Evolutionary conservation across 306 rosid species (phyloP), one percentile per base, ranked within the genome.

Genomic region (Leucaena leucocephala): DNA sequence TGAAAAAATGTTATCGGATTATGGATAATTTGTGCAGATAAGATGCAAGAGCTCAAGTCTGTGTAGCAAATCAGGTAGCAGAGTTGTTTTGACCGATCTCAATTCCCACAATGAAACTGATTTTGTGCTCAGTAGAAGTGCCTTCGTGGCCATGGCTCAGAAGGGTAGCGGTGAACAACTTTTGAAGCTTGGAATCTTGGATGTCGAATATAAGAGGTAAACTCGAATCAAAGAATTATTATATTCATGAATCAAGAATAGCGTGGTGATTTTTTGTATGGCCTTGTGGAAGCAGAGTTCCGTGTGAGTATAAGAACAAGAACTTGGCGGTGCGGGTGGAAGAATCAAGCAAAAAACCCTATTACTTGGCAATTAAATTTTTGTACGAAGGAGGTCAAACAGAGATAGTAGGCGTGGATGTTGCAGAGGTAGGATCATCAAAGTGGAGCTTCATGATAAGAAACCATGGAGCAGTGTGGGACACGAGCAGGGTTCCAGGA

Each of bases 371-470:
- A 19, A 73, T 95, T 38, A 90, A 85, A 83, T 78, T 95, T 71
- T 79, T 95, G 82, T 91, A 89, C 64, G 93, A 95, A 87, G 99
- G 99, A 5, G 99, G 99, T 78, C 99, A 95, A 87, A 95, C 99
- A 2, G 99, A 93, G 84, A 91, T 95, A 15, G 99, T 86, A 0
- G 83, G 11, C 11, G 88, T 90, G 67, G 97, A 95, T 62, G 89
- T 93, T 27, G 99, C 99, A 72, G 17, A 38, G 52, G 52, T 57
- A 61, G 97, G 91, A 62, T 87, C 93, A 16, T 67, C 97, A 39
- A 83, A 90, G 0, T 92, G 94, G 98, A 58, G 86, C 15, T 89
- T 63, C 83, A 8, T 94, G 88, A 88, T 80, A 13, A 81, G 97
- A 73, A 92, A 80, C 16, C 19, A 88, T 45, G 98, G 98, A 9